Base-by-base conservation (phyloP, 192 early-diverging fungal genomes). In the Entomortierella lignicola region DNA sequence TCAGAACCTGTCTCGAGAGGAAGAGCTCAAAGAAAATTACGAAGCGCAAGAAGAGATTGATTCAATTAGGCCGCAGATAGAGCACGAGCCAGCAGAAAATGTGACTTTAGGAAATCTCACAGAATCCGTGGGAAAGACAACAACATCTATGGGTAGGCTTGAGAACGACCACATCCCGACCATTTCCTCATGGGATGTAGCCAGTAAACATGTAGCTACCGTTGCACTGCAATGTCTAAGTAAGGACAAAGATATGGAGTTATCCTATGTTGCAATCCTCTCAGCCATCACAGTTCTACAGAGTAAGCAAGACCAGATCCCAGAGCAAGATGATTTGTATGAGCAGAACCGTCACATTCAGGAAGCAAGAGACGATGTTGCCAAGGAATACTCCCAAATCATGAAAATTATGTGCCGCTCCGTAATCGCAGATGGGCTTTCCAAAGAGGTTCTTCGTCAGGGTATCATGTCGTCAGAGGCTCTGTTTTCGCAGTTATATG, bases 191-290 rank as follows among this genome's bases (percentile, higher is more conserved):
- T 79, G 75, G 75, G 75, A 79, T 66, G 31, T 55, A 12, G 75
- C 75, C 43, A 79, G 58, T 21, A 67, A 70, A 50, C 58, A 53
- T 20, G 75, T 79, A 0, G 67, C 75, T 6, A 61, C 66, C 1
- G 63, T 79, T 0, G 68, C 68, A 4, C 50, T 79, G 2, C 66
- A 79, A 12, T 70, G 67, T 51, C 48, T 79, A 13, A 60, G 21
- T 18, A 59, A 39, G 23, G 75, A 70, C 32, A 65, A 61, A 39
- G 75, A 79, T 26, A 70, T 70, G 75, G 75, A 79, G 31, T 50
- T 70, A 5, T 79, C 75, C 6, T 79, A 79, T 27, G 75, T 79
- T 13, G 67, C 75, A 12, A 60, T 79, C 43, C 57, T 79, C 8
- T 79, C 75, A 0, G 75, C 68, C 17, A 53, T 79, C 42, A 79